phyloP scores from a whole-genome alignment of 129 eudicot genomes.

The Mikania micrantha region DNA sequence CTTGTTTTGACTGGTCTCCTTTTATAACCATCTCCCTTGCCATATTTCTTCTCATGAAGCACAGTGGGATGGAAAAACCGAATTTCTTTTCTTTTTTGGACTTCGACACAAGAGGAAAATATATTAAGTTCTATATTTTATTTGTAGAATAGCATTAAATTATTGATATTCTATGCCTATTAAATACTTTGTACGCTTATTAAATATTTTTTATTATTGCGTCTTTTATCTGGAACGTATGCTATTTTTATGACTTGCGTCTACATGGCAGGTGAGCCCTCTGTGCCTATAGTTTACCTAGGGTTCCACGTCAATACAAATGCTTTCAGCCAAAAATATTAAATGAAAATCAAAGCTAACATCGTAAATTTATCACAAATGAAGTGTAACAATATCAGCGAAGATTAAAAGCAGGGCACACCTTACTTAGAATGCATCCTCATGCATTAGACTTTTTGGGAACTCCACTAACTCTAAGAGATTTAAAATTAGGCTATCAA shows the following conservation, averaged over 20 bases:
- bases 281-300: not conserved
- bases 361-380: not conserved
- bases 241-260: not conserved
- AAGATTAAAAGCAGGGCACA: not conserved
- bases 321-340: not conserved
- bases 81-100: not conserved
- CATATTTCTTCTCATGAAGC: not conserved
- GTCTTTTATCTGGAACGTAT: not conserved
- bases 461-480: not conserved
- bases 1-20: not conserved
- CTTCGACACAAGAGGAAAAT: not conserved
- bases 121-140: not conserved
- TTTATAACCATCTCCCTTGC: not conserved
- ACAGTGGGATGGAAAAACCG: not conserved
- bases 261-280: not conserved
- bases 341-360: not conserved
- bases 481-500: not conserved
- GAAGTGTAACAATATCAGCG: not conserved
- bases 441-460: not conserved
- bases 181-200: not conserved
- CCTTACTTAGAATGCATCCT: slow-evolving; percentile 1
- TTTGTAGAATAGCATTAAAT: not conserved
- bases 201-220: not conserved
- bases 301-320: not conserved
- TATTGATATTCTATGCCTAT: not conserved